phyloP scores from a whole-genome alignment of 768 basidiomycete genomes.

The Termitomyces sp. region DNA sequence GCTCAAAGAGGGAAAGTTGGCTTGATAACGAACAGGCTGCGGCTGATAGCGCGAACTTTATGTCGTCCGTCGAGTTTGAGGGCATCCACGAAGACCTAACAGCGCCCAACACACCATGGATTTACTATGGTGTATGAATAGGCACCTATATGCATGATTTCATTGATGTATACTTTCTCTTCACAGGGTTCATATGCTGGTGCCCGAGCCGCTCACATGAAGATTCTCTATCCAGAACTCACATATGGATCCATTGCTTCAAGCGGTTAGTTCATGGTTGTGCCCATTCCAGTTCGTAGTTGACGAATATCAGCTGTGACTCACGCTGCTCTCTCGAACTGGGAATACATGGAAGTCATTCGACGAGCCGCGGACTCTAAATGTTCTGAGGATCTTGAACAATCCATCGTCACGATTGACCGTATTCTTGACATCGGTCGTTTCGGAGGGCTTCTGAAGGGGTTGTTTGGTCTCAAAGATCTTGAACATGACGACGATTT shows the following conservation, averaged over 20 bases:
- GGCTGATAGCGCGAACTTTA: slow-evolving; percentile 91
- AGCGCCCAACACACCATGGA: slow-evolving; percentile 77
- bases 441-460: slow-evolving; percentile 56
- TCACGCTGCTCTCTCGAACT: slow-evolving; percentile 76
- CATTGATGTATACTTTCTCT: slow-evolving; percentile 1
- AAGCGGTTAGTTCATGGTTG: slow-evolving; percentile 50
- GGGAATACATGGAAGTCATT: slow-evolving; percentile 88
- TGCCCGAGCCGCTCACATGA: slow-evolving; percentile 91
- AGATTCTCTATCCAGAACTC: slow-evolving; percentile 80
- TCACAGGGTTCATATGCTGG: slow-evolving; percentile 85
- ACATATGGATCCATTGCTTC: slow-evolving; percentile 89
- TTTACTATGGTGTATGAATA: slow-evolving; percentile 81
- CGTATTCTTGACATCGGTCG: slow-evolving; percentile 45
- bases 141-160: background rate
- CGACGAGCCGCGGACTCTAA: slow-evolving; percentile 60
- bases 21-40: slow-evolving; percentile 87
- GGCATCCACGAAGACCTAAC: slow-evolving; percentile 71
- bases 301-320: slow-evolving; percentile 59
- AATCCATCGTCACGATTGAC: slow-evolving; percentile 60
- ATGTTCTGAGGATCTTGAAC: slow-evolving; percentile 58
- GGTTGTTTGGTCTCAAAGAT: slow-evolving; percentile 68
- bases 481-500: slow-evolving; percentile 79
- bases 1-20: slow-evolving; percentile 49
- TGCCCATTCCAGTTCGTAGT: background rate
- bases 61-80: slow-evolving; percentile 72